Percentiles rank a stretch among this genome's conserved stretches.
phyloP scores from a whole-genome alignment of 2,329 filamentous ascomycete species.

The Monilinia vaccinii-corymbosi region DNA sequence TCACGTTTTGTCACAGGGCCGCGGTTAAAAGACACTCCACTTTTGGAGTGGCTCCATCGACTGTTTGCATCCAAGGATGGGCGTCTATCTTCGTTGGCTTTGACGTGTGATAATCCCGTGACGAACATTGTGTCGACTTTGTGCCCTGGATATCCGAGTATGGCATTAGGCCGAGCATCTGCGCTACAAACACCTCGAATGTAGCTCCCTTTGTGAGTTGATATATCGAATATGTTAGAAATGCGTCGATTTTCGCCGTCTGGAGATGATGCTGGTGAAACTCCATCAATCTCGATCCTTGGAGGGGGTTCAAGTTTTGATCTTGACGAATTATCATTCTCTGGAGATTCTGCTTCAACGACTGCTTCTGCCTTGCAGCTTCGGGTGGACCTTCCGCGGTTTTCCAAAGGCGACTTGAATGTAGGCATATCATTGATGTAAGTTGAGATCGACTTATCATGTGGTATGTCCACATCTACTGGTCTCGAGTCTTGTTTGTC shows the following conservation, averaged over 20 bases:
- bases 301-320: constrained; percentile 41
- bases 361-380: constrained; percentile 21
- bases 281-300: constrained; percentile 37
- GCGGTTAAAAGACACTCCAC: constrained; percentile 31
- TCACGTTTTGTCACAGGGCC: constrained; percentile 57
- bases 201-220: constrained; percentile 18
- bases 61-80: constrained; percentile 25
- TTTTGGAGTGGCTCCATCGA: constrained; percentile 45
- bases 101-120: constrained; percentile 36
- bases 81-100: constrained; percentile 24
- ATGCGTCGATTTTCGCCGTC: constrained; percentile 14
- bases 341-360: constrained; percentile 25
- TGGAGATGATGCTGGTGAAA: constrained; percentile 28
- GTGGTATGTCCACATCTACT: constrained; percentile 5
- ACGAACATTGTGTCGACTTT: constrained; percentile 32
- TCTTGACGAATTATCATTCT: constrained; percentile 33
- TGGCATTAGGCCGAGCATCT: constrained; percentile 29
- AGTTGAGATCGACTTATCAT: constrained; percentile 16
- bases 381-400: constrained; percentile 28
- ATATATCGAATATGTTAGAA: constrained; percentile 25
- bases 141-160: constrained; percentile 29
- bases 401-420: constrained; percentile 40
- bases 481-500: constrained; percentile 12
- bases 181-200: constrained; percentile 19
- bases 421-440: constrained; percentile 33